Evolutionary conservation across 2,329 filamentous ascomycete genomes (phyloP), one percentile per base, ranked within the genome.

Genomic region (Ceratocystiopsis minuta): DNA sequence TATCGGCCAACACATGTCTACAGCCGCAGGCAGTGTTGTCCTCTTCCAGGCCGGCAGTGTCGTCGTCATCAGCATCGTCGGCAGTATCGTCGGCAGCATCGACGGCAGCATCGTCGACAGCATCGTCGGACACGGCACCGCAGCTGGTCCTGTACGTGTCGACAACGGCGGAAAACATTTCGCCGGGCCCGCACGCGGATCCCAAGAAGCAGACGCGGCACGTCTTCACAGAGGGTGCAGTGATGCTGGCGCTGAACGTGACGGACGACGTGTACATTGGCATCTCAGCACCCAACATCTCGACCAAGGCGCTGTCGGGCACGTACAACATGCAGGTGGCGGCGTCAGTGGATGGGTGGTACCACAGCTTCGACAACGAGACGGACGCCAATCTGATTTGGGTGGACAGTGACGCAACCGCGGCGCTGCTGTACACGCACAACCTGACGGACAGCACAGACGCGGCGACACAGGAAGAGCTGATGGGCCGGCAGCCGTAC

Each of bases 1-100:
- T 98, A 42, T 86, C 86, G 2, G 75, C 86, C 36, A 96, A 86
- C 50, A 87, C 83, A 1, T 98, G 90, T 58, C 59, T 73, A 20
- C 85, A 92, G 52, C 90, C 88, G 13, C 55, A 60, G 16, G 64
- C 67, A 35, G 71, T 60, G 10, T 62, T 42, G n/a, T 63, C 18
- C 64, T 60, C 1, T 2, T 28, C 24, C 24, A 28, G 11, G 53
- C 53, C 3, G 52, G 60, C 40, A 57, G n/a, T n/a, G n/a, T 60
- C 14, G 71, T 14, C 13, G 13, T 14, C 13, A 3, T 12, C 11
- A 11, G 5, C 11, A 11, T 3, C 11, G 3, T 12, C 11, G 11
- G 4, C 18, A 64, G 60, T 1, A 53, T 53, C 13, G 13, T 14
- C 13, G 13, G 15, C 24, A 10, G 63, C 18, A 64, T 60, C 1